A percentile compares a stretch with the other conserved stretches of the same genome.
Conservation (phyloP, 345 rosid species). For the Citrus mangshanensis region DNA sequence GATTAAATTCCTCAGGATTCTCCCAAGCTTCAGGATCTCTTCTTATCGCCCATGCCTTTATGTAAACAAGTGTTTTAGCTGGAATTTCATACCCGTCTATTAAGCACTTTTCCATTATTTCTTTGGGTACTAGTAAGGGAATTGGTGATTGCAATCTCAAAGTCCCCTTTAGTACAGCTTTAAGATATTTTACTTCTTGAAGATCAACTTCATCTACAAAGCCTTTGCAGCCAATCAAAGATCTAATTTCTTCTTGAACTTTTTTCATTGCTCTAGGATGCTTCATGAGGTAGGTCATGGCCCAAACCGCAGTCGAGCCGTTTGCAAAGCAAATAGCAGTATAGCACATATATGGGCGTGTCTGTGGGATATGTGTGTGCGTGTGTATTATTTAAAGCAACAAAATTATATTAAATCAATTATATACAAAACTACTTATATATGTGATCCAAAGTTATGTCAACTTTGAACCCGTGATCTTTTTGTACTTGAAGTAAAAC, state of each 20-base stretch:
- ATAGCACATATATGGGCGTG: too few relatives aligned
- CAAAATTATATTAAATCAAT: too few relatives aligned
- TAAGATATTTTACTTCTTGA: constrained; percentile 26
- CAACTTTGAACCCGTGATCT: constrained; percentile 8
- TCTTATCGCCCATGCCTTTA: constrained; percentile 39
- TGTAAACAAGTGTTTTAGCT: not conserved
- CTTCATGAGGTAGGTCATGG: constrained; percentile 37
- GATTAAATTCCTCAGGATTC: not conserved
- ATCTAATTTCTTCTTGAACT: constrained; percentile 30
- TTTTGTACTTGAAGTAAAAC: constrained; percentile 34
- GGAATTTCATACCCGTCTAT: not conserved
- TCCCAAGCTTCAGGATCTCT: constrained; percentile 8
- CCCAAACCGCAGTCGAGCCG: constrained; percentile 26
- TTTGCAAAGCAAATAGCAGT: not conserved
- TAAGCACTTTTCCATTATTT: not conserved
- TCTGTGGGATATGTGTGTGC: too few relatives aligned
- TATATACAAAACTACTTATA: constrained; percentile 33
- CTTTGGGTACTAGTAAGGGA: constrained; percentile 18
- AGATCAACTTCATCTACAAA: constrained; percentile 34
- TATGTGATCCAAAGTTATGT: constrained; percentile 36
- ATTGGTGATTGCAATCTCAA: constrained; percentile 14
- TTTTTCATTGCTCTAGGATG: constrained; percentile 30
- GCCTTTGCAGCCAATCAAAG: constrained; percentile 16
- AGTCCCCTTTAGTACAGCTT: constrained; percentile 43
- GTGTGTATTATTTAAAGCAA: too few relatives aligned